phyloP scores from a whole-genome alignment of 1,284 basidiomycete genomes.

The Cutaneotrichosporon mucoides region DNA sequence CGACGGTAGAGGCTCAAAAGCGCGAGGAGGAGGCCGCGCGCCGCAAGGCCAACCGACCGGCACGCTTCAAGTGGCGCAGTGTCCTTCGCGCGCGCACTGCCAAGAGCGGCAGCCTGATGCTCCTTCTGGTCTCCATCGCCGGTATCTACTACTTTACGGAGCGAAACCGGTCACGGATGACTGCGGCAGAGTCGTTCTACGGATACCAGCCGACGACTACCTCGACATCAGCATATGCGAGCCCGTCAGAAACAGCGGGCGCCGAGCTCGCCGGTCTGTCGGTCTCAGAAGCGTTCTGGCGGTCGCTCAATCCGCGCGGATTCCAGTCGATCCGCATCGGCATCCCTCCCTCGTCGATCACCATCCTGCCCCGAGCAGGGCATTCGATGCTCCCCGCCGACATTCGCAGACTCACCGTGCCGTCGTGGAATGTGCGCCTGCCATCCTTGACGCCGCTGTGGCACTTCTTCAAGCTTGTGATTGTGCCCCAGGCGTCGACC shows the following conservation, averaged over 20 bases:
- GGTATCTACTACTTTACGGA: slow-evolving; percentile 47
- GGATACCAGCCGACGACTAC: slow-evolving; percentile 35
- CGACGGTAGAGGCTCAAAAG: slow-evolving; percentile 10
- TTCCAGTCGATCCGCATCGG: slow-evolving; percentile 69
- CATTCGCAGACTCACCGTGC: slow-evolving; percentile 35
- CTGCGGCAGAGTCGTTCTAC: slow-evolving; percentile 36
- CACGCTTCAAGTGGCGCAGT: slow-evolving; percentile 34
- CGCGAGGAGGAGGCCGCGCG: slow-evolving; percentile 14
- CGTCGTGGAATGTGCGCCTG: slow-evolving; percentile 34
- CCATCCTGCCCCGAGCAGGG: slow-evolving; percentile 57
- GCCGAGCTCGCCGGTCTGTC: slow-evolving; percentile 26
- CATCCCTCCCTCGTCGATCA: slow-evolving; percentile 71
- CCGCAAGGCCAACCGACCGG: slow-evolving; percentile 5
- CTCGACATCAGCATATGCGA: slow-evolving; percentile 18
- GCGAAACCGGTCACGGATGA: slow-evolving; percentile 19
- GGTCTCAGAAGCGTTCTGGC: slow-evolving; percentile 60
- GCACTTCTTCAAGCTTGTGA: slow-evolving; percentile 74
- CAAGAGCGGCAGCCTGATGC: slow-evolving; percentile 72
- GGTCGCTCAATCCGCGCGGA: slow-evolving; percentile 68
- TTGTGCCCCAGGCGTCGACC: slow-evolving; percentile 77
- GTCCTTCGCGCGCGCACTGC: slow-evolving; percentile 67
- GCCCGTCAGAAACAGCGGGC: slow-evolving; percentile 5
- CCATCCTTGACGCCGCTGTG: slow-evolving; percentile 54
- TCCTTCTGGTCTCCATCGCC: slow-evolving; percentile 50
- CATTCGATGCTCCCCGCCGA: slow-evolving; percentile 40